Evolutionary conservation across 257 asterid species (phyloP), one percentile per base, ranked within the genome.

Genomic region (Solanum virginianum): DNA sequence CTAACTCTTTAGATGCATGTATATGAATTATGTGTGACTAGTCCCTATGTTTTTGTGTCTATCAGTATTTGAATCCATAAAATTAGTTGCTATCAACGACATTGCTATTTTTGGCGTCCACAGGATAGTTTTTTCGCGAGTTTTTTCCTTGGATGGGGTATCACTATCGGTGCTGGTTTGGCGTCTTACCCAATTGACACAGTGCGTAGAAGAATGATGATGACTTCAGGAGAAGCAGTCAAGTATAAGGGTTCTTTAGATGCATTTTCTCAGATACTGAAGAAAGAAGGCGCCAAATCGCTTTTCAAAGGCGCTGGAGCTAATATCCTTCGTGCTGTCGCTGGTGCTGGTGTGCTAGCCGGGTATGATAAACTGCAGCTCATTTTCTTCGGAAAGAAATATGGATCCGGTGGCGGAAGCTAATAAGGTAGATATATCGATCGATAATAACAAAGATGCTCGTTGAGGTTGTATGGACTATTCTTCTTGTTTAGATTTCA

Each of bases 71-170:
- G 45, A 13, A 43, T 22, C 12, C 10, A 13, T 8, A 6, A 17
- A n/a, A 36, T 60, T 81, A 22, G 39, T 9, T 20, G 13, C 45
- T 13, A 22, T 41, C 45, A 26, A 22, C 7, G 0, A 12, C 39
- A 39, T 36, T 56, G 71, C 49, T 65, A 29, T 51, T 80, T n/a
- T 60, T 32, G 49, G 41, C 0, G 13, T 80, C 17, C 51, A 43
- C 87, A 84, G 89, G 89, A 83, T 54, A 83, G 65, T 47, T 87
- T 87, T 85, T 66, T 79, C 8, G 89, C 79, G 0, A 79, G 87
- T 77, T 87, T 87, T 84, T 80, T 83, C 32, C 87, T 87, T 55
- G 89, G 86, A 80, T 83, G 86, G 89, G 88, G 70, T 17, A 77
- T 71, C 17, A 86, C 86, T 13, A 79, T 62, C 49, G 82, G 77